Conservation (phyloP, 495 filamentous ascomycete genomes). For the Neurospora sp. region DNA sequence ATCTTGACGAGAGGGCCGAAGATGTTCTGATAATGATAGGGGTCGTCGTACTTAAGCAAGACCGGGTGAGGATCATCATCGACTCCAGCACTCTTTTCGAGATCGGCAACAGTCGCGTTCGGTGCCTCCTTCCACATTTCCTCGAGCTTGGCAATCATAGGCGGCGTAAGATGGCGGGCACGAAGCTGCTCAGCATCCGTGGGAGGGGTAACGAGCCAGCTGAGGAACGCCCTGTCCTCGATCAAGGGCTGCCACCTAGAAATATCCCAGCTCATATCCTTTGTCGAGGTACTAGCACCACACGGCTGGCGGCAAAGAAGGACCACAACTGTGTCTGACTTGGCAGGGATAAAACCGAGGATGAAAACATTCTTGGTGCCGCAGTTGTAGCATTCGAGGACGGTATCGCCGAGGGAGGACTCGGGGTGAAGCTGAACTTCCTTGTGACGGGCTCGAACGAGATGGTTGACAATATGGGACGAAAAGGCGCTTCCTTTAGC, state of each 20-base stretch:
- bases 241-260: conserved; percentile 97
- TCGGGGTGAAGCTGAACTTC: conserved; percentile 94
- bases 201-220: conserved; percentile 85
- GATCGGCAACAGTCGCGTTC: conserved; percentile 76
- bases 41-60: conserved; percentile 89
- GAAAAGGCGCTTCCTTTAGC: conserved; percentile 93
- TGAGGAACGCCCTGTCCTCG: conserved; percentile 89
- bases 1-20: conserved; percentile 98
- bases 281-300: conserved; percentile 87
- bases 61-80: conserved; percentile 95
- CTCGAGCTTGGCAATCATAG: conserved; percentile 93
- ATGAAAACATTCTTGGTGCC: conserved; percentile 98
- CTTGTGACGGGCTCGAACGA: conserved; percentile 95
- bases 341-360: conserved; percentile 99
- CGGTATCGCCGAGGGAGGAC: conserved; percentile 93
- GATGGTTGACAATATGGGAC: conserved; percentile 96
- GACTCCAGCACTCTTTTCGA: conserved; percentile 86
- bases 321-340: conserved; percentile 96
- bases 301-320: conserved; percentile 95
- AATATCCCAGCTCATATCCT: conserved; percentile 99
- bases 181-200: conserved; percentile 94
- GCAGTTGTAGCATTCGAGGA: conserved; percentile 98
- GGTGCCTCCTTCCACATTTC: conserved; percentile 99
- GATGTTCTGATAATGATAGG: conserved; percentile 98
- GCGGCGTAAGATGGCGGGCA: conserved; percentile 84